phyloP scores from a whole-genome alignment of 106 monocot genomes.

The Cymbidium sinense region DNA sequence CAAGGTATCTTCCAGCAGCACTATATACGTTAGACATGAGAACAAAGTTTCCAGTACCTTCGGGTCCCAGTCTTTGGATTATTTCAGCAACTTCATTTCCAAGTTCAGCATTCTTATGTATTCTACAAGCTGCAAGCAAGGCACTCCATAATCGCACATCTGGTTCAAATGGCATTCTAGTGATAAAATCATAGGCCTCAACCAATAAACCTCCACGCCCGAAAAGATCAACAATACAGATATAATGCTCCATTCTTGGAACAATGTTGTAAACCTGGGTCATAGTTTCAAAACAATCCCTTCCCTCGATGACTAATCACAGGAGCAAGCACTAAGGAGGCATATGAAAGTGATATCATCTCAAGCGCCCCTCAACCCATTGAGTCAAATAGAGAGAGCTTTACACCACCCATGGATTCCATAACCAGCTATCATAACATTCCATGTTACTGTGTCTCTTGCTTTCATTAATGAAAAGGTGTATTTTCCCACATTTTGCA shows the following conservation, averaged over 20 bases:
- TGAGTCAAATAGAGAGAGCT: slow-evolving; percentile 41
- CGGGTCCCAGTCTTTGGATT: slow-evolving; percentile 61
- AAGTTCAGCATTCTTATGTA: slow-evolving; percentile 62
- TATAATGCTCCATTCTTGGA: slow-evolving; percentile 82
- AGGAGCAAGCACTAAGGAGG: slow-evolving; percentile 83
- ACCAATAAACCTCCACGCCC: slow-evolving; percentile 64
- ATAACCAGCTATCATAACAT: slow-evolving; percentile 68
- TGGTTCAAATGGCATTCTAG: slow-evolving; percentile 54
- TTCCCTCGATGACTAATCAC: slow-evolving; percentile 75
- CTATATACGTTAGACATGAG: slow-evolving; percentile 86
- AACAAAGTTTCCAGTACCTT: slow-evolving; percentile 82
- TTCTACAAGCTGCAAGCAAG: slow-evolving; percentile 76
- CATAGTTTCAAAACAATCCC: slow-evolving; percentile 55
- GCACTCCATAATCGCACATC: slow-evolving; percentile 82
- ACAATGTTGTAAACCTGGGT: slow-evolving; percentile 34
- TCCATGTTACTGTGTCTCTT: slow-evolving; percentile 76
- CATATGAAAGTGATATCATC: slow-evolving; percentile 83
- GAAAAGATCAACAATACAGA: slow-evolving; percentile 85
- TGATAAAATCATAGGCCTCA: slow-evolving; percentile 58
- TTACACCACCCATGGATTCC: slow-evolving; percentile 77
- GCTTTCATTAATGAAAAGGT: slow-evolving; percentile 39
- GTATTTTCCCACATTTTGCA: slow-evolving; percentile 81
- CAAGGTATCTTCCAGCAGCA: slow-evolving; percentile 68
- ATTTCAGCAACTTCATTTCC: slow-evolving; percentile 57
- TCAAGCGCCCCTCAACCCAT: slow-evolving; percentile 45